These are phyloP conservation scores for Cyclocybe aegerita DNA, from an alignment of 768 basidiomycete genomes.

Conservation along the genomic window DNA sequence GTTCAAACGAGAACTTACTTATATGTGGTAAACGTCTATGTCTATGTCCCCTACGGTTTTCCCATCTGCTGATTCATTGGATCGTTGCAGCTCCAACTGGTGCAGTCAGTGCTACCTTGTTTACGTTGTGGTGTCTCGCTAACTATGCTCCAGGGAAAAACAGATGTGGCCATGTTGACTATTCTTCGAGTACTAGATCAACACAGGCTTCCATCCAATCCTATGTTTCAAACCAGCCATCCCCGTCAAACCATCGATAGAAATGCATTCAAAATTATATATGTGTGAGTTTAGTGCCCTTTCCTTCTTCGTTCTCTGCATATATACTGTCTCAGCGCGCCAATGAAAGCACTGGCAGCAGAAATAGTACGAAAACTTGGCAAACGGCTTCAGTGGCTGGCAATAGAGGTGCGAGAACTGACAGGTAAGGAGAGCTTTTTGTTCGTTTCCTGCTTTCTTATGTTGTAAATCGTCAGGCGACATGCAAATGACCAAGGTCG, in stretches of 20 bases:
- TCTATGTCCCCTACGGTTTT: slow-evolving; percentile 1
- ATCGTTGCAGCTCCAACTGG: slow-evolving; percentile 82
- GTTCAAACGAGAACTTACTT: slow-evolving; percentile 95
- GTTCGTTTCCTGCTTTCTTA: not conserved
- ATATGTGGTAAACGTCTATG: slow-evolving; percentile 65
- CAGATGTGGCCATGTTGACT: slow-evolving; percentile 93
- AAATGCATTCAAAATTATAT: slow-evolving; percentile 92
- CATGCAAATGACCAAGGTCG: slow-evolving; percentile 94
- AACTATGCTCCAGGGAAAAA: slow-evolving; percentile 78
- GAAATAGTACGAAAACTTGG: slow-evolving; percentile 93
- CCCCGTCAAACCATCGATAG: slow-evolving; percentile 55
- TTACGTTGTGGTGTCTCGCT: slow-evolving; percentile 4
- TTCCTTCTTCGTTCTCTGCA: not conserved
- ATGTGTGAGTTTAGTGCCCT: slow-evolving; percentile 61
- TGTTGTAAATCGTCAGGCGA: slow-evolving; percentile 56
- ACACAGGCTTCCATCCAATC: slow-evolving; percentile 34
- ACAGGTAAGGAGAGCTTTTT: slow-evolving; percentile 53
- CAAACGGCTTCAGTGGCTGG: slow-evolving; percentile 88
- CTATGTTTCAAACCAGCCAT: slow-evolving; percentile 21
- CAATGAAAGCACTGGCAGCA: slow-evolving; percentile 97
- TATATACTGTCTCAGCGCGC: slow-evolving; percentile 57
- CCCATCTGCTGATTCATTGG: slow-evolving; percentile 1
- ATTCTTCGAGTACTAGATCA: slow-evolving; percentile 87
- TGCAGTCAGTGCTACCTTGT: slow-evolving; percentile 66
- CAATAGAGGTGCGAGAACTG: slow-evolving; percentile 83